Evolutionary conservation across 768 basidiomycete species (phyloP), one percentile per base, ranked within the genome.

Genomic region (Termitomyces sp.): DNA sequence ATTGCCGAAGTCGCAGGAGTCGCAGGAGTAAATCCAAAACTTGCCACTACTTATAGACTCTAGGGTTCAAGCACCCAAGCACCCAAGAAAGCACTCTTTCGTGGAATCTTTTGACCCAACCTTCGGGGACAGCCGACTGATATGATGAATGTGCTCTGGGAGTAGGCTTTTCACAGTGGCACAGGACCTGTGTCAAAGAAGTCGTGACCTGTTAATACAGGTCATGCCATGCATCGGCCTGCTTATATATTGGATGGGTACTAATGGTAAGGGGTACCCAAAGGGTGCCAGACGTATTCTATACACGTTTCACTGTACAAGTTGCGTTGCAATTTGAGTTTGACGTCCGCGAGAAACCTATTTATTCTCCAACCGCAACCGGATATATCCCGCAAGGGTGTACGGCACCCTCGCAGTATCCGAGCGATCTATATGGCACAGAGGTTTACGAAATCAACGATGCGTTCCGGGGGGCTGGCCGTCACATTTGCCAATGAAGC

Each of bases 311-410:
- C 16, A 57, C 60, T 10, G 57, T 61, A 10, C 60, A 61, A 41
- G 57, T 61, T 46, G 60, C 43, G 13, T 46, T 61, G 27, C 60
- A 61, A 48, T 58, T 58, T 43, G 60, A 61, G 31, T 55, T 61
- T 41, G 57, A 58, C 24, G 60, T 57, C 18, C 60, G 60, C 39
- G 60, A 61, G n/a, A 61, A 55, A 46, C 60, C 60, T 37, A 34
- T 24, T 20, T 48, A 61, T 37, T 56, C 48, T 46, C 60, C 60
- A 29, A 61, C 60, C 8, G 60, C 60, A 29, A 61, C 60, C 8
- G 60, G 60, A 6, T 61, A 58, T 49, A 42, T 61, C 48, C 60
- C 60, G 6, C 60, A 55, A 29, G 56, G 53, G 26, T 55, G 42
- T 7, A 32, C 16, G 34, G 42, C 53, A 55, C 60, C 60, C 16